A percentile compares a stretch with the other conserved stretches of the same genome.
These are phyloP conservation scores for Pilaira anomala DNA, from an alignment of 192 early-diverging fungal genomes.

Conservation along the genomic window DNA sequence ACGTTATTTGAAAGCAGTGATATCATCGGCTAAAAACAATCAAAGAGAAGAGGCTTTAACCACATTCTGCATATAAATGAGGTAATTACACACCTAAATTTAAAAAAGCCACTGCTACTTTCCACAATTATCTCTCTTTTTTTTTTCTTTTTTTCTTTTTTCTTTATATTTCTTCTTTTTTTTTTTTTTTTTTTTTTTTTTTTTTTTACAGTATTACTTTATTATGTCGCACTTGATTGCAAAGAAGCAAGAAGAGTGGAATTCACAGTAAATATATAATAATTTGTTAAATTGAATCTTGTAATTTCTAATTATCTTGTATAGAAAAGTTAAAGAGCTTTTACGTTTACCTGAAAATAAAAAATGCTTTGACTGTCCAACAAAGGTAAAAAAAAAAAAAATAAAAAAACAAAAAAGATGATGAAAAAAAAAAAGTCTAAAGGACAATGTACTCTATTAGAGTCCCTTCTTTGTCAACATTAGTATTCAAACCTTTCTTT, in stretches of 20 bases:
- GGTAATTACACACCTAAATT: too few species aligned
- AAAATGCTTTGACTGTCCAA: constrained; percentile 54
- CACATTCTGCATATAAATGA: too few species aligned
- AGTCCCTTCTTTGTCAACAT: constrained; percentile 55
- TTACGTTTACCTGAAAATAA: constrained; percentile 48
- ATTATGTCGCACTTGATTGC: background rate
- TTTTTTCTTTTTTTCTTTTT: too few species aligned
- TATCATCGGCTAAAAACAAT: too few species aligned
- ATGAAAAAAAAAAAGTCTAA: background rate
- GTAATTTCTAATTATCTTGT: background rate
- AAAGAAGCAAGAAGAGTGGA: background rate
- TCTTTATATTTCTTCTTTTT: too few species aligned
- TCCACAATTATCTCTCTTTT: too few species aligned
- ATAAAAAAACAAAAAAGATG: background rate
- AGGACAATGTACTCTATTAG: constrained; percentile 23
- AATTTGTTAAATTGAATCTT: background rate
- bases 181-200: too few species aligned
- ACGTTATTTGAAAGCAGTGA: too few species aligned
- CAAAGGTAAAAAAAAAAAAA: constrained; percentile 33
- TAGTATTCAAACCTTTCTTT: constrained; percentile 52
- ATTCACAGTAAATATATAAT: background rate
- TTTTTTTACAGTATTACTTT: too few species aligned
- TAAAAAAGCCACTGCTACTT: too few species aligned
- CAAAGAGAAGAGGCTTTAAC: too few species aligned
- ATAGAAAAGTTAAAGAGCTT: constrained; percentile 33